Evolutionary conservation across 768 basidiomycete genomes (phyloP), one percentile per base, ranked within the genome.

Genomic region (Kwoniella sp.): DNA sequence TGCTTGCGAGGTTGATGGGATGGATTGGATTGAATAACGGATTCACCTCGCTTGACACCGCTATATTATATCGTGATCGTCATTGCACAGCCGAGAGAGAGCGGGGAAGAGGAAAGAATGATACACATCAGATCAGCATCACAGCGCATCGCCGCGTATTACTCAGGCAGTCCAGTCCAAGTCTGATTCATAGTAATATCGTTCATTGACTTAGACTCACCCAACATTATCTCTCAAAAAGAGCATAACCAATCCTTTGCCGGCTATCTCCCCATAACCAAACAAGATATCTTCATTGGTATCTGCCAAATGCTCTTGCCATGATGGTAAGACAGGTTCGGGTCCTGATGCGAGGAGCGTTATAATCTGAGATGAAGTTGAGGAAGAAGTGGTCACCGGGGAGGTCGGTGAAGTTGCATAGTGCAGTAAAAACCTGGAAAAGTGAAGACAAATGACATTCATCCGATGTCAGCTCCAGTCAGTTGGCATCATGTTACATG

Each of bases 31-130:
- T 33, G 33, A 33, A 33, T 5, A 13, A 33, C 13, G 7, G 2
- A 68, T 68, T 53, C 53, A 74, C 72, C 72, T 68, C 72, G 58
- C 50, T 66, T 58, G 19, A 74, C 72, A 48, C 72, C 72, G 19
- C 72, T 73, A 36, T 24, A 53, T 4, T 4, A 46, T 40, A 7
- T 27, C 57, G 33, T 12, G 26, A n/a, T n/a, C n/a, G n/a, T n/a
- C n/a, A n/a, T n/a, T n/a, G n/a, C n/a, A n/a, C n/a, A n/a, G n/a
- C n/a, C n/a, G n/a, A n/a, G n/a, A n/a, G n/a, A n/a, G n/a, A n/a
- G n/a, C n/a, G n/a, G n/a, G n/a, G n/a, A n/a, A n/a, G n/a, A n/a
- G n/a, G n/a, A n/a, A n/a, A n/a, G n/a, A n/a, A n/a, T n/a, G n/a
- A n/a, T n/a, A n/a, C n/a, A n/a, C n/a, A n/a, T n/a, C n/a, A n/a